A percentile compares a stretch with the other conserved stretches of the same genome.
Conservation (phyloP, 1,284 basidiomycete species). For the Trametes sp. region DNA sequence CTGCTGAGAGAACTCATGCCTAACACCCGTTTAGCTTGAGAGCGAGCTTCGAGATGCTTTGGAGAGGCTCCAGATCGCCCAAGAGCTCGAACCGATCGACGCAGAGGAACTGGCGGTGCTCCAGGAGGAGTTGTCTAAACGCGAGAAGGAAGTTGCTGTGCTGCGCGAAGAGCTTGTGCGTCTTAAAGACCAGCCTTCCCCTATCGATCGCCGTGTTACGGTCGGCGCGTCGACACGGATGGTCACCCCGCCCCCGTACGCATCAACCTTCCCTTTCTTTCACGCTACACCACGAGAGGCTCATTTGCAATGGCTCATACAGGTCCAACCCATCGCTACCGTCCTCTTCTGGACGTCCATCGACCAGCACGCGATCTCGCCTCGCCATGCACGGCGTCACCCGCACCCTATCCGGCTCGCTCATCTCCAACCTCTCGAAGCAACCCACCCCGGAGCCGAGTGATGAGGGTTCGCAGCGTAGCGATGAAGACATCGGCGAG, state of each 20-base stretch:
- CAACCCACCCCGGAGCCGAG: slow-evolving; percentile 59
- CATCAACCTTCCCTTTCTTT: background rate
- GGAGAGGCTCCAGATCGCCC: slow-evolving; percentile 28
- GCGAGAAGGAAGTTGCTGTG: slow-evolving; percentile 41
- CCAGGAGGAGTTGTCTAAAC: slow-evolving; percentile 39
- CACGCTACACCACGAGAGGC: background rate
- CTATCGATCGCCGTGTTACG: slow-evolving; percentile 3
- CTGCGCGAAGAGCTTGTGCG: slow-evolving; percentile 39
- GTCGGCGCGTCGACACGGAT: slow-evolving; percentile 14
- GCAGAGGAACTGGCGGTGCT: slow-evolving; percentile 34
- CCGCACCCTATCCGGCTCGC: slow-evolving; percentile 56
- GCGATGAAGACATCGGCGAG: slow-evolving; percentile 22
- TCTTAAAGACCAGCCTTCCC: slow-evolving; percentile 15
- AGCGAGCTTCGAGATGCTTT: slow-evolving; percentile 16
- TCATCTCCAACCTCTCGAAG: slow-evolving; percentile 54
- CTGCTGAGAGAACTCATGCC: background rate
- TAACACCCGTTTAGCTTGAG: slow-evolving; percentile 1
- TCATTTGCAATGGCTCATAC: background rate
- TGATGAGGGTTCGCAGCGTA: slow-evolving; percentile 37
- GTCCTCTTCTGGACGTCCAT: slow-evolving; percentile 5
- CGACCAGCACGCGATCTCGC: slow-evolving; percentile 7
- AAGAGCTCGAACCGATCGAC: slow-evolving; percentile 27
- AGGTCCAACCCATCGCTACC: slow-evolving; percentile 20
- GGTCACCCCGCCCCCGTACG: slow-evolving; percentile 25
- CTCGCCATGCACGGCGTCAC: slow-evolving; percentile 34